Evolutionary conservation across 2,329 filamentous ascomycete species (phyloP), one percentile per base, ranked within the genome.

Genomic region (Plenodomus lindquistii): DNA sequence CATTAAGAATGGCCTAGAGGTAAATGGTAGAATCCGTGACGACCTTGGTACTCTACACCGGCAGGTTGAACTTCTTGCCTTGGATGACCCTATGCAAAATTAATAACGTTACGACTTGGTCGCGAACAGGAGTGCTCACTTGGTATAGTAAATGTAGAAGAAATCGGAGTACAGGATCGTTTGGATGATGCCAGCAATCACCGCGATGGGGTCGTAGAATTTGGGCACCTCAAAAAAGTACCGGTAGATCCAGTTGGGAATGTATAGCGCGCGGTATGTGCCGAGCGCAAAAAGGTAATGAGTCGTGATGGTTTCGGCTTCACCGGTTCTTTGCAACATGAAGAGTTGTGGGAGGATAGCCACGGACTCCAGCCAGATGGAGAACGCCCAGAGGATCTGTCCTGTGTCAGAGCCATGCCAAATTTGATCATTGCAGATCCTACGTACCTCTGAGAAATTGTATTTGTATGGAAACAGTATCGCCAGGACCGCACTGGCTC

Each of bases 101-200:
- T 16, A 40, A 40, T 43, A 39, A 40, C 17, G 15, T 18, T 10
- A 29, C 21, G 11, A 4, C 11, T 31, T 31, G 27, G 4, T 15
- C 6, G 6, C 6, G 11, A 15, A 11, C 20, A 4, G 20, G 9
- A 76, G n/a, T n/a, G n/a, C 82, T 73, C 71, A 87, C 85, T 97
- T 97, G 51, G 88, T 96, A 78, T 97, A 99, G 79, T 99, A 99
- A 67, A 99, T 93, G 82, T 92, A 99, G 83, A 99, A 99, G 79
- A 99, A 99, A 78, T 99, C 94, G 56, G 91, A 96, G 79, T 99
- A 99, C 49, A 99, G 80, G 40, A 99, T 77, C 0, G 94, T 99
- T 80, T 99, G 94, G 57, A 97, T 78, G 46, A 97, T 82, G 11
- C 94, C 94, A 3, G 95, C 94, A 54, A 94, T 70, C 42, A 97